These are phyloP conservation scores for Spathaspora passalidarum DNA, from an alignment of 805 yeast genomes.

Conservation along the genomic window DNA sequence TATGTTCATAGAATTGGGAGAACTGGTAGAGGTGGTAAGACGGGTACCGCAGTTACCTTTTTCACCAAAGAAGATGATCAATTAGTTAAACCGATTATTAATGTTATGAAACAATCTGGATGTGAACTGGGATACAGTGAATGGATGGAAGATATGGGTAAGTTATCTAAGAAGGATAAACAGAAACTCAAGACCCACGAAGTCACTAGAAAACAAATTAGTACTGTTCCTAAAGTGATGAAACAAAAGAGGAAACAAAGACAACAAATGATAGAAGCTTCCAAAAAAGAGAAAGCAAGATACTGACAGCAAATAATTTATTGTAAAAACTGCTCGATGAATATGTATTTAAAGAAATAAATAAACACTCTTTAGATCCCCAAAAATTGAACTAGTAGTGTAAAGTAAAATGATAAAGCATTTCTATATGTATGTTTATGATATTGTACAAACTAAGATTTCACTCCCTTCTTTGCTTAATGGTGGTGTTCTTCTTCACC, in stretches of 20 bases:
- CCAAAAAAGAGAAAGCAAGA: slow-evolving; percentile 55
- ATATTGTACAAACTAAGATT: no score
- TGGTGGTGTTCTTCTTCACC: slow-evolving; percentile 46
- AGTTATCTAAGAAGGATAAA: slow-evolving; percentile 63
- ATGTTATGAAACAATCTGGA: slow-evolving; percentile 95
- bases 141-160: slow-evolving; percentile 79
- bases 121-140: slow-evolving; percentile 56
- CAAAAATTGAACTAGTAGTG: background rate
- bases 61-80: slow-evolving; percentile 86
- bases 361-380: background rate
- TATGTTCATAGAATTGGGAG: slow-evolving; percentile 98
- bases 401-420: background rate
- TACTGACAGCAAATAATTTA: no score
- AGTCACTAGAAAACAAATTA: slow-evolving; percentile 67
- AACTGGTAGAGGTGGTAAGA: slow-evolving; percentile 92
- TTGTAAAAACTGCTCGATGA: background rate
- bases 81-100: slow-evolving; percentile 77
- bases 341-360: slow-evolving; percentile 2
- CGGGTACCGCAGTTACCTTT: slow-evolving; percentile 85
- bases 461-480: background rate
- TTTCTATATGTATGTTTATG: background rate
- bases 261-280: slow-evolving; percentile 71
- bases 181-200: slow-evolving; percentile 54
- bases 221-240: slow-evolving; percentile 76
- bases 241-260: slow-evolving; percentile 61